A percentile compares a stretch with the other conserved stretches of the same genome.
phyloP scores from a whole-genome alignment of 306 rosid genomes.

The Ziziphus jujuba region DNA sequence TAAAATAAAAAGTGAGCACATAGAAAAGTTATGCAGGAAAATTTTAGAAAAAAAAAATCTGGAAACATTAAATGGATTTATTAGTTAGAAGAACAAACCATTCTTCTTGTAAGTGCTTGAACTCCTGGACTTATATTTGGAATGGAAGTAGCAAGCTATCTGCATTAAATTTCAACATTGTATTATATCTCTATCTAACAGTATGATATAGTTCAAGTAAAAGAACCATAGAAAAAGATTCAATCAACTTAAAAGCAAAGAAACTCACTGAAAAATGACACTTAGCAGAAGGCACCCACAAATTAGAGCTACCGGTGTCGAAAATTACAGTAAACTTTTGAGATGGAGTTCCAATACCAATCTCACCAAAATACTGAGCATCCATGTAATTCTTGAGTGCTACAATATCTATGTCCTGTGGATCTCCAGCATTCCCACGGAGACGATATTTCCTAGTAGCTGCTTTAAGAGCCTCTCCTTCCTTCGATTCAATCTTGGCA shows the following conservation, averaged over 20 bases:
- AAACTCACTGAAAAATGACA: constrained; percentile 71
- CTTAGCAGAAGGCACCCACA: constrained; percentile 90
- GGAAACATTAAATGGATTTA: not conserved
- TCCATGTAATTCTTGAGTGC: constrained; percentile 79
- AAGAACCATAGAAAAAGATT: constrained; percentile 32
- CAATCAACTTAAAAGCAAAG: constrained; percentile 18
- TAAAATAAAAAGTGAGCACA: not conserved
- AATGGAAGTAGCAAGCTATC: constrained; percentile 56
- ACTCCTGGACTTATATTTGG: constrained; percentile 47
- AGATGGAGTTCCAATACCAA: constrained; percentile 80
- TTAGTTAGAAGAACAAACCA: constrained; percentile 30
- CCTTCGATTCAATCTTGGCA: constrained; percentile 47
- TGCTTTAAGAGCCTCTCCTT: constrained; percentile 28
- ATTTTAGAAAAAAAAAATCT: not conserved
- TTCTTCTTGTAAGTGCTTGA: constrained; percentile 51
- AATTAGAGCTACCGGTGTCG: constrained; percentile 87
- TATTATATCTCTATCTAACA: not conserved
- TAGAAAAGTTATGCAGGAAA: not conserved
- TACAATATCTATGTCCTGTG: constrained; percentile 51
- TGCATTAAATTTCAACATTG: constrained; percentile 25
- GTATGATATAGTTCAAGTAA: constrained; percentile 3
- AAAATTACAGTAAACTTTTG: constrained; percentile 76
- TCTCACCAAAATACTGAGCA: constrained; percentile 92
- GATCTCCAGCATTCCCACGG: constrained; percentile 28
- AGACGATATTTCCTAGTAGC: constrained; percentile 29